Base-by-base conservation (phyloP, 345 rosid genomes). In the Hibiscus trionum region DNA sequence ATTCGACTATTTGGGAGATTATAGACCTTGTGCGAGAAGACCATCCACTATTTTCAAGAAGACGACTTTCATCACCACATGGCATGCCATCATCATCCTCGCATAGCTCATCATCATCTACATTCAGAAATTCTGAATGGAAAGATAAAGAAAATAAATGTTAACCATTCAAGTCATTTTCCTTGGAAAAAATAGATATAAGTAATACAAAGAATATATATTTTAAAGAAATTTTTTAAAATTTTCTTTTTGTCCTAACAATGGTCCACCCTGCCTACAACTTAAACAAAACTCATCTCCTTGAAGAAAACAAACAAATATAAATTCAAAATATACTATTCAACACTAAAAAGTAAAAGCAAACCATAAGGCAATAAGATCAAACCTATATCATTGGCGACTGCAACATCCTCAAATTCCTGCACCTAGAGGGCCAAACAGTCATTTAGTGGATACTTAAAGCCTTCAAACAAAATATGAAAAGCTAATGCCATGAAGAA, bases 1-100 rank as follows among this genome's bases (percentile, higher is more conserved):
- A 35, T 35, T 35, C 31, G 4, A 29, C 2, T 29, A 29, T 29
- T 29, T 67, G 44, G 50, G 42, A 60, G 66, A 16, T 65, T 61
- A 81, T 79, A 65, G 46, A 95, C 99, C 98, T 96, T 57, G 99
- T 90, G 66, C 98, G 98, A 72, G 97, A 87, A 80, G 99, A 96
- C 99, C 99, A 93, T 27, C 99, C 97, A 82, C 85, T 91, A 72
- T 93, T 96, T 72, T 92, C 99, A 50, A 88, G 84, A 80, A 92
- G 82, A 71, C 72, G 83, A 66, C 86, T 66, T 35, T 89, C 93
- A 62, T 92, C 93, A 66, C 79, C 80, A 61, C 76, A 61, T 12
- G 79, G 86, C 81, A 80, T 77, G 42, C 77, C 86, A 66, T 87
- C 86, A 26, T 88, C 89, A 49, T 88, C 92, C 75, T 86, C 96